Evolutionary conservation across 2,329 filamentous ascomycete genomes (phyloP).

Genomic region (Bipolaris victoriae): DNA sequence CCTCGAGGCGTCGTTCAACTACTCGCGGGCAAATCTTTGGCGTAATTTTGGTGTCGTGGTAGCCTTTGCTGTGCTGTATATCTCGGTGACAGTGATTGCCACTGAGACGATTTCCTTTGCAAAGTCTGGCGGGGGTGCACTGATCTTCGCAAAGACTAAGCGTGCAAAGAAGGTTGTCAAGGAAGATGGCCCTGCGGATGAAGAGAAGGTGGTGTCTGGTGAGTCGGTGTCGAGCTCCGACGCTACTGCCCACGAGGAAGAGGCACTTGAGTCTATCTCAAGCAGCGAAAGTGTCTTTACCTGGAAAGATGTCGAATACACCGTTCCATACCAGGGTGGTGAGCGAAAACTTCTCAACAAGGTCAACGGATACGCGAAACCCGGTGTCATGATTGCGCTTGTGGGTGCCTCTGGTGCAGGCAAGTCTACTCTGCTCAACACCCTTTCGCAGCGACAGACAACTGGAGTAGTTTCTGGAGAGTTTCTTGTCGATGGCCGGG

Average conservation of each 20-base stretch:
- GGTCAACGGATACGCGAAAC: constrained; percentile 78
- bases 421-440: constrained; percentile 83
- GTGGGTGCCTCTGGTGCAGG: constrained; percentile 83
- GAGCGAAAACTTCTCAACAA: constrained; percentile 69
- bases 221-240: constrained; percentile 33
- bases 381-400: constrained; percentile 78
- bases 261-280: constrained; percentile 45
- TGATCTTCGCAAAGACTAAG: constrained; percentile 74
- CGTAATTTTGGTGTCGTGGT: constrained; percentile 80
- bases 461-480: constrained; percentile 69
- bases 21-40: constrained; percentile 65
- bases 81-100: constrained; percentile 72
- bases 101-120: constrained; percentile 72
- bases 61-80: constrained; percentile 76
- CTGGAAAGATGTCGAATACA: constrained; percentile 63
- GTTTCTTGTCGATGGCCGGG: constrained; percentile 72
- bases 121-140: constrained; percentile 67
- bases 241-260: constrained; percentile 33
- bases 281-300: constrained; percentile 49
- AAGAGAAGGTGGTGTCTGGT: constrained; percentile 59
- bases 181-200: constrained; percentile 57
- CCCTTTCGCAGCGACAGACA: constrained; percentile 73
- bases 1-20: constrained; percentile 61
- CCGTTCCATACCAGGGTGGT: constrained; percentile 70
- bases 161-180: constrained; percentile 62